A percentile compares a stretch with the other conserved stretches of the same genome.
Conservation (phyloP, 1,284 basidiomycete species). For the Veloboletus limbatus region DNA sequence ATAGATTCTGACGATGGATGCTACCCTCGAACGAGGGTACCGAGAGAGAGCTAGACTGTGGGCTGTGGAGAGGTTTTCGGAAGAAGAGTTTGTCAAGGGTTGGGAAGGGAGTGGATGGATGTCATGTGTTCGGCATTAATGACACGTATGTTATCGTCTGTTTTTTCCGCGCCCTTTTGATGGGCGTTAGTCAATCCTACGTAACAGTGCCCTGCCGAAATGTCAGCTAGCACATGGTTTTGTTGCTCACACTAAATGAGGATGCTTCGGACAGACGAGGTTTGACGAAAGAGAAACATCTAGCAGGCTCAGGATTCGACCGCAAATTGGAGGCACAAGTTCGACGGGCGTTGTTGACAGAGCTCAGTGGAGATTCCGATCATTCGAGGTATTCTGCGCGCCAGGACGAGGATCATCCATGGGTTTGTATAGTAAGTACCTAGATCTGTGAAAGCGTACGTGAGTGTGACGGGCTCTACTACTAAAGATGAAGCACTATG, state of each 20-base stretch:
- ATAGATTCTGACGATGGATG: slow-evolving; percentile 50
- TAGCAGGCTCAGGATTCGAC: too few species aligned
- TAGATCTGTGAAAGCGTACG: too few species aligned
- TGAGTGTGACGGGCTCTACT: too few species aligned
- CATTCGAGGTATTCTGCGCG: neutral
- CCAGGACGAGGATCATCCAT: neutral
- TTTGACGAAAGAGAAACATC: too few species aligned
- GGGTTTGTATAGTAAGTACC: neutral
- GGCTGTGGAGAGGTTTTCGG: slow-evolving; percentile 73
- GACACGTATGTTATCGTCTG: neutral
- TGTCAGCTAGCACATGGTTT: too few species aligned
- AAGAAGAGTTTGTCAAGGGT: slow-evolving; percentile 71
- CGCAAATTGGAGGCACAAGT: too few species aligned
- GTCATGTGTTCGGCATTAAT: slow-evolving; percentile 16
- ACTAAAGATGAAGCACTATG: too few species aligned
- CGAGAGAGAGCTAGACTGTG: slow-evolving; percentile 66
- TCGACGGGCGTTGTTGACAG: too few species aligned
- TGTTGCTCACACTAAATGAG: too few species aligned
- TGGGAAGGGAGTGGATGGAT: slow-evolving; percentile 69
- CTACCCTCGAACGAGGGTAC: slow-evolving; percentile 56
- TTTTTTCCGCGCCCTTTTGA: neutral
- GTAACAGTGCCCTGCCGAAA: neutral
- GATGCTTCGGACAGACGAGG: too few species aligned
- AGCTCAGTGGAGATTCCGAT: too few species aligned
- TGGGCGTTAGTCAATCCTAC: neutral